A percentile compares a stretch with the other conserved stretches of the same genome.
Evolutionary conservation across 208 protist species (phyloP).

Genomic region (Entamoeba histolytica): DNA sequence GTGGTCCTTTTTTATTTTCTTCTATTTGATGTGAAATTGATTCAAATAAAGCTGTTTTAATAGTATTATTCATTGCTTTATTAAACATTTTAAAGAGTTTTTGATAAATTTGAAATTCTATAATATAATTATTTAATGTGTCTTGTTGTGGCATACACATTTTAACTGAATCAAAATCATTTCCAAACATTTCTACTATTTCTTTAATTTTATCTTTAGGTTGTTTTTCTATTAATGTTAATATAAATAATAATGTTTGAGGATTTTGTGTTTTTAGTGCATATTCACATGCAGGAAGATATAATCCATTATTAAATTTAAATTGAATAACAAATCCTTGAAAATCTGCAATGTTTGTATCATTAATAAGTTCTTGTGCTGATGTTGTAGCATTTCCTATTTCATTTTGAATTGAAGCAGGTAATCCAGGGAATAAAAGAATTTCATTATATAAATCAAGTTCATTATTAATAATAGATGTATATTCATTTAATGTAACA

Average conservation of each 20-base stretch:
- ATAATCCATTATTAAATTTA: background rate
- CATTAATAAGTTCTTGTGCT: background rate
- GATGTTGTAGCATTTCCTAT: background rate
- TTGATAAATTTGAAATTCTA: background rate
- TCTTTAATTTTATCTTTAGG: background rate
- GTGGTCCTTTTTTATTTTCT: background rate
- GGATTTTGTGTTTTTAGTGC: background rate
- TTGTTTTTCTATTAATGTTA: background rate
- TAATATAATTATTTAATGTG: background rate
- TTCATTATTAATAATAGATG: background rate
- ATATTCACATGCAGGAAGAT: background rate
- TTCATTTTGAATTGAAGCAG: background rate
- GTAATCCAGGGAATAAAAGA: background rate
- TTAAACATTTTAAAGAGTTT: background rate
- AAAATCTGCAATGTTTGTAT: background rate
- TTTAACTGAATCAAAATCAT: background rate
- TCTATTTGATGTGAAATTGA: background rate
- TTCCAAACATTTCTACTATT: background rate
- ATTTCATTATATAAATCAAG: background rate
- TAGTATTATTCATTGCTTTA: background rate
- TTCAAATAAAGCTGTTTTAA: background rate
- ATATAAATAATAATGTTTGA: background rate
- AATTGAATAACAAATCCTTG: background rate
- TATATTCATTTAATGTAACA: background rate
- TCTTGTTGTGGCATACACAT: background rate